phyloP scores from a whole-genome alignment of 1,284 basidiomycete species.

The Stygiomarasmius scandens region DNA sequence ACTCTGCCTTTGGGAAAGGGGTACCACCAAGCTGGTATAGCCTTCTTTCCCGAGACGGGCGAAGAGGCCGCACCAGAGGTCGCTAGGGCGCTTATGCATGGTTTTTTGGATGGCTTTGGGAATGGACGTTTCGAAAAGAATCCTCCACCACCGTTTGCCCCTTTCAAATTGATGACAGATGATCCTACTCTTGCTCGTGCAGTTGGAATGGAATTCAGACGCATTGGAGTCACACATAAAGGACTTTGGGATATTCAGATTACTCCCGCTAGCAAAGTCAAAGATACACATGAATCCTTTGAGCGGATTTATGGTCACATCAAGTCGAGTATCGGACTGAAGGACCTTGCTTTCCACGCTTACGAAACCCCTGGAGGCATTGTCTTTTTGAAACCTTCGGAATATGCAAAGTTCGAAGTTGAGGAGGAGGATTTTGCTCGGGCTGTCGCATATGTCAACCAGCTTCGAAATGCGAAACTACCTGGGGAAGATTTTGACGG shows the following conservation, averaged over 20 bases:
- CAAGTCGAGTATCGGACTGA: neutral
- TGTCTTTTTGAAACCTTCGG: neutral
- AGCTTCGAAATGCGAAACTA: constrained; percentile 1
- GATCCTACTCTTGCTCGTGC: constrained; percentile 26
- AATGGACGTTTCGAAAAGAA: no score
- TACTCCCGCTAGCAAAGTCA: constrained; percentile 9
- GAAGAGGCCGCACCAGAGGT: constrained; percentile 31
- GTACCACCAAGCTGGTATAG: constrained; percentile 11
- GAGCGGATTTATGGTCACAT: neutral
- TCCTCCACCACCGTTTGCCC: constrained; percentile 19
- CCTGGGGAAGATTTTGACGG: neutral
- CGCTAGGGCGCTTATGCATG: constrained; percentile 30
- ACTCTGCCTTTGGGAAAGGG: neutral
- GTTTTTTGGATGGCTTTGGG: constrained; percentile 27
- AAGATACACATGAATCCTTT: constrained; percentile 12
- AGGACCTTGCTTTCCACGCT: neutral
- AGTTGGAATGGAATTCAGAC: constrained; percentile 30
- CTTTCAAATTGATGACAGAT: constrained; percentile 32
- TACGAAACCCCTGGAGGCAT: neutral
- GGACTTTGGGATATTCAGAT: constrained; percentile 28
- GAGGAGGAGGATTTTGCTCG: neutral
- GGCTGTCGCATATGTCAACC: neutral
- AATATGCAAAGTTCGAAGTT: neutral
- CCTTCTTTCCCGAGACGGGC: constrained; percentile 32
- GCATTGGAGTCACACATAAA: constrained; percentile 25